Base-by-base conservation (phyloP, 169 alveolate genomes). In the Eimeria necatrix region DNA sequence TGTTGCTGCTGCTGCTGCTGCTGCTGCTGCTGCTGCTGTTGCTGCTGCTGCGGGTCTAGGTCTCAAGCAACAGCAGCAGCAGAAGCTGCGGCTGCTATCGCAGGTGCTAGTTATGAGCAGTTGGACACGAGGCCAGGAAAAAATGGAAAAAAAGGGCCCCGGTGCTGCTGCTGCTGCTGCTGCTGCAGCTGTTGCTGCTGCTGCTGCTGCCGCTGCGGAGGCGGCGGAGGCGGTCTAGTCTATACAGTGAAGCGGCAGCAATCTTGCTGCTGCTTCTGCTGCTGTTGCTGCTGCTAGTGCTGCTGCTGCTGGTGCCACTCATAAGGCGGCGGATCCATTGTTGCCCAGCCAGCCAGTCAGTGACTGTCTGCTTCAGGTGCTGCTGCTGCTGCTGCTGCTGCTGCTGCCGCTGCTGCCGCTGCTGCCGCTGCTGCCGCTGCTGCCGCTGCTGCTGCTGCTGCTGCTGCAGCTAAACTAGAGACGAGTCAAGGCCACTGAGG, bases 21-120 rank as follows among this genome's bases (percentile, higher is more conserved):
- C 85, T 9, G 85, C 85, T 48, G 85, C 85, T 32, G 85, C 85
- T 74, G 85, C 59, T 48, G 59, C 59, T 9, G 85, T 24, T 12
- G 59, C 56, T n/a, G 91, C 74, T 22, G 91, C 74, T 26, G 73
- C 74, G 32, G 64, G 20, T 10, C 46, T 46, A 49, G 22, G 24
- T 48, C 22, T 60, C 83, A 71, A 26, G 71, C 48, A 60, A 60
- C 73, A 24, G 91, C 91, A 81, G 91, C 91, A 81, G 91, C 70
- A 56, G 74, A 56, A 2, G 56, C 70, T 12, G 74, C 91, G 18
- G 91, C 74, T 52, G 91, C 73, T 53, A 73, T 73, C 20, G 91
- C 73, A n/a, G n/a, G n/a, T n/a, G n/a, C n/a, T n/a, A n/a, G n/a
- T n/a, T 6, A 68, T 6, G 32, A 68, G 78, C 8, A 22, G 78